Conservation (phyloP, 805 yeast genomes). For the Tetrapisispora pingtungensis region DNA sequence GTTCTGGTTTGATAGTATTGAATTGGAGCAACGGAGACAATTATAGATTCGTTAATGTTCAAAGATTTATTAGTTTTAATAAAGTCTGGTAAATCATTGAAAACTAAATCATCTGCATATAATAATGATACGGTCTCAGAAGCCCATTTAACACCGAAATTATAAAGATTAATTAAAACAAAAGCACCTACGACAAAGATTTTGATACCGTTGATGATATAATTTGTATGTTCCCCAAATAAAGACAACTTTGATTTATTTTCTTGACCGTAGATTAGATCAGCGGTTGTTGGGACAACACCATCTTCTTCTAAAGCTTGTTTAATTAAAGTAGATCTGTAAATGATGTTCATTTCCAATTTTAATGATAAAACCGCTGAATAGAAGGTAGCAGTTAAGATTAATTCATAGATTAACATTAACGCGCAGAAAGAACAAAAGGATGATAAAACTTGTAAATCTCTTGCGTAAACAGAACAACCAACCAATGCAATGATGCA, state of each 20-base stretch:
- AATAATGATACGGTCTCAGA: conserved; percentile 30
- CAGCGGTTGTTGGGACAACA: conserved; percentile 62
- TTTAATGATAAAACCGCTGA: conserved; percentile 78
- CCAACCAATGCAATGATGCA: conserved; percentile 61
- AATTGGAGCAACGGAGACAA: conserved; percentile 50
- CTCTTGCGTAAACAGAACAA: conserved; percentile 54
- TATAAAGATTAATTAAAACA: conserved; percentile 54
- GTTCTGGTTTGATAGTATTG: conserved; percentile 51
- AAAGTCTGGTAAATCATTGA: conserved; percentile 33
- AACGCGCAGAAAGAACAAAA: conserved; percentile 69
- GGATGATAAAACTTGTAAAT: conserved; percentile 63
- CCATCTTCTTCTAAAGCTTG: conserved; percentile 91
- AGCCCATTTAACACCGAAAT: conserved; percentile 59
- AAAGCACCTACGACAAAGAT: conserved; percentile 50
- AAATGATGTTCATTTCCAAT: conserved; percentile 78
- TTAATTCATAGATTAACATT: conserved; percentile 58
- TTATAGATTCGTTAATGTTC: conserved; percentile 35
- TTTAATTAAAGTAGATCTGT: conserved; percentile 67
- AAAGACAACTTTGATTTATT: conserved; percentile 13
- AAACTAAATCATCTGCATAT: conserved; percentile 27
- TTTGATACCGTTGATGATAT: conserved; percentile 45
- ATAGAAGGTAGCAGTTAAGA: conserved; percentile 70
- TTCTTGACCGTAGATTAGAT: conserved; percentile 42
- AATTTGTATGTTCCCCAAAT: conserved; percentile 25
- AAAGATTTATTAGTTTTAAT: conserved; percentile 18